Evolutionary conservation across 1,284 basidiomycete species (phyloP), one percentile per base, ranked within the genome.

Genomic region (Microbotryomycetes sp.): DNA sequence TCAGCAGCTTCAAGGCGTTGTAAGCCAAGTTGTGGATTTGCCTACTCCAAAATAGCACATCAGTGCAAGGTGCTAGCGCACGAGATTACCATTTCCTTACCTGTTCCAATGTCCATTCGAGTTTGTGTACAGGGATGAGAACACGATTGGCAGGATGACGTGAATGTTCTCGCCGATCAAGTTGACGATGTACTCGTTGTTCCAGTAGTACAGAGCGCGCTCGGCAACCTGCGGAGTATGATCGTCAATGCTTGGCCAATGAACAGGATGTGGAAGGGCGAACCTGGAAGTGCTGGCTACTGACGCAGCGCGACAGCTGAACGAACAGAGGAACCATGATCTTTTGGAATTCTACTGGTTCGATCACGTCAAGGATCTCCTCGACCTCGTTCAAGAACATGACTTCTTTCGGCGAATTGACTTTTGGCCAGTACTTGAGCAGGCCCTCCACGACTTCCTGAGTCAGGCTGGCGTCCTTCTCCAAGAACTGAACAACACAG

Each of bases 381-480:
- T 99, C 96, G 61, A 98, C 91, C 79, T 99, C 96, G 78, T 97
- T 98, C 67, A 99, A 81, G 80, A 91, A 98, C 96, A 99, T 98
- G 77, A 98, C 96, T 76, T 98, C 96, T 78, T 99, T 99, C n/a
- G 92, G 93, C 52, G 91, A 94, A 77, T 98, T 98, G 72, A 98
- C 94, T 78, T 98, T 98, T 49, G 96, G 96, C 96, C 96, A 99
- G 78, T 85, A 99, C 73, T 89, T 88, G 74, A 99, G 81, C 23
- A 99, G 80, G 21, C 96, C 96, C 58, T 94, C 79, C 75, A 98
- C 87, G 41, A 99, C 96, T 60, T 97, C 93, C 77, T 97, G 91
- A 23, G 93, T 96, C 57, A 98, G 81, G 4, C 82, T 76, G 2
- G 91, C 83, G 71, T 98, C 96, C 80, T 99, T 99, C 76, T 99